Evolutionary conservation across 768 basidiomycete species (phyloP).

Genomic region (Coprinopsis sp.): DNA sequence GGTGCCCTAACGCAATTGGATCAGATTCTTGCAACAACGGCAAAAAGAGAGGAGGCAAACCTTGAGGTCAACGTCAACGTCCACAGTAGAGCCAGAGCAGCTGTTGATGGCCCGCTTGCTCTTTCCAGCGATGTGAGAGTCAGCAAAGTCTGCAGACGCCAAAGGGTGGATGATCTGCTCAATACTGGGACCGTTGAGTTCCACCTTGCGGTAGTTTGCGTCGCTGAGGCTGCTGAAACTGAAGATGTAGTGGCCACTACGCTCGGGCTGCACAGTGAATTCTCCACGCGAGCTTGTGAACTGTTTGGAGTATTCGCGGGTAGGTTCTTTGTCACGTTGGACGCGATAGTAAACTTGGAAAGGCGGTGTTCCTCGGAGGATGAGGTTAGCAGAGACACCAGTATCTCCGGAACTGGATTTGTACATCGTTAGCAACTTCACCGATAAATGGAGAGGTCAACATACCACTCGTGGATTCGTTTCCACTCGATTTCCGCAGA

Average conservation of each 20-base stretch:
- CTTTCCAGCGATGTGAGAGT: slow-evolving; percentile 32
- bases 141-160: slow-evolving; percentile 72
- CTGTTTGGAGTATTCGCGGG: slow-evolving; percentile 53
- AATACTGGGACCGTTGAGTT: slow-evolving; percentile 71
- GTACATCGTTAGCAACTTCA: slow-evolving; percentile 4
- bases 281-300: slow-evolving; percentile 74
- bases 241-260: slow-evolving; percentile 87
- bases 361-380: slow-evolving; percentile 85
- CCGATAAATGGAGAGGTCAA: neutral
- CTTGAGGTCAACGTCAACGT: slow-evolving; percentile 76
- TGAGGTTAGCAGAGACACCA: slow-evolving; percentile 81
- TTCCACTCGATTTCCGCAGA: slow-evolving; percentile 86
- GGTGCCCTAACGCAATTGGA: too few relatives aligned
- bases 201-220: slow-evolving; percentile 73
- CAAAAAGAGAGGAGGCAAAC: slow-evolving; percentile 34
- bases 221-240: slow-evolving; percentile 78
- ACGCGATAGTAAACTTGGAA: slow-evolving; percentile 79
- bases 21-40: too few relatives aligned
- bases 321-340: slow-evolving; percentile 63
- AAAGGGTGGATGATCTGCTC: slow-evolving; percentile 88
- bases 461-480: slow-evolving; percentile 85
- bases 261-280: slow-evolving; percentile 79
- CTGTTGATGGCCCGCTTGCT: slow-evolving; percentile 60
- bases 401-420: slow-evolving; percentile 76
- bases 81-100: slow-evolving; percentile 73